Conservation (phyloP, 345 rosid species). For the rapeseed (Brassica napus) region DNA sequence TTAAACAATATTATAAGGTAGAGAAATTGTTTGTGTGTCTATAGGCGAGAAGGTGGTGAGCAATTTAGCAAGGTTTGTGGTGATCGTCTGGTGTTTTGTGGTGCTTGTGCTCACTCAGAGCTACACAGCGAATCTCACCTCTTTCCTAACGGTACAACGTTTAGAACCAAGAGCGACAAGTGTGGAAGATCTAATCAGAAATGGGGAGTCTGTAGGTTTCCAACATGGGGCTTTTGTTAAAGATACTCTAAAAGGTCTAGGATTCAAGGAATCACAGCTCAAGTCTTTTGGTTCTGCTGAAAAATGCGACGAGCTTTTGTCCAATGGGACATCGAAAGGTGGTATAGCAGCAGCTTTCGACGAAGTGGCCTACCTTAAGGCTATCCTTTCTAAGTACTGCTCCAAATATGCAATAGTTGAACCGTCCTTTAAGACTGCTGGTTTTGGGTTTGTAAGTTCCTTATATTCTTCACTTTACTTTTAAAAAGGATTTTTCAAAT, state of each 20-base stretch:
- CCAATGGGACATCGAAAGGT: conserved; percentile 17
- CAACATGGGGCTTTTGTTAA: not conserved
- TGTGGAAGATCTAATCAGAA: conserved; percentile 6
- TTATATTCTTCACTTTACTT: not conserved
- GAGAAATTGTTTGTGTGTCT: not conserved
- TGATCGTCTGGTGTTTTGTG: conserved; percentile 33
- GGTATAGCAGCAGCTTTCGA: not conserved
- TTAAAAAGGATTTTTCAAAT: too few species aligned
- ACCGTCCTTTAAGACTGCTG: not conserved
- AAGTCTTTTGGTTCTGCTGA: not conserved
- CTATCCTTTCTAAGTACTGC: conserved; percentile 25
- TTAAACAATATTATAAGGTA: not conserved
- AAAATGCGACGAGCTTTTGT: conserved; percentile 23
- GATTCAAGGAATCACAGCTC: not conserved
- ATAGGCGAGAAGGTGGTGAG: not conserved
- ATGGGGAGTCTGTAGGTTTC: conserved; percentile 25
- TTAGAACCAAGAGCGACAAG: conserved; percentile 11
- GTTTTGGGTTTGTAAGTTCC: conserved; percentile 48
- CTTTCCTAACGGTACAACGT: conserved; percentile 41
- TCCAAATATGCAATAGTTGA: conserved; percentile 33
- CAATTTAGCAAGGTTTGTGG: not conserved
- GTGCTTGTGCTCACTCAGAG: conserved; percentile 44
- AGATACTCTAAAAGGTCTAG: not conserved
- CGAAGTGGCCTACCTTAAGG: conserved; percentile 40
- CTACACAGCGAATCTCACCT: conserved; percentile 47